phyloP scores from a whole-genome alignment of 1,284 basidiomycete genomes.

The Lentinus polychrous region DNA sequence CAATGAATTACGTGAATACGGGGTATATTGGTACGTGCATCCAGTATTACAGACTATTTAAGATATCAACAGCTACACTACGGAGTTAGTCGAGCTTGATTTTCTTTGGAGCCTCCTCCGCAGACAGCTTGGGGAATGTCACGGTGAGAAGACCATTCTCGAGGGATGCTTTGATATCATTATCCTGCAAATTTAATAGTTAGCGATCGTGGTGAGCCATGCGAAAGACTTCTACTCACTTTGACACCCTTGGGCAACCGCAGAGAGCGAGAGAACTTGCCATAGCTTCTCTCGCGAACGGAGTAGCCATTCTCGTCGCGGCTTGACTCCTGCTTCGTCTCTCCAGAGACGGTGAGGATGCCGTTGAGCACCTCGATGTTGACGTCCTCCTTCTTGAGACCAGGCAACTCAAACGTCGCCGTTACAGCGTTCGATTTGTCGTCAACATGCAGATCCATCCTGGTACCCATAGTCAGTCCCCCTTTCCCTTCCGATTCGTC shows the following conservation, averaged over 20 bases:
- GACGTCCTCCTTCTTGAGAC: slow-evolving; percentile 37
- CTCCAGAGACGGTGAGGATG: slow-evolving; percentile 36
- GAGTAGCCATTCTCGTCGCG: slow-evolving; percentile 35
- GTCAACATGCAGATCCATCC: slow-evolving; percentile 44
- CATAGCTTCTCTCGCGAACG: slow-evolving; percentile 37
- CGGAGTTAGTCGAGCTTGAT: background rate
- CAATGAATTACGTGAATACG: no score
- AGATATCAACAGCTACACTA: no score
- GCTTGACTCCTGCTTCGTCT: slow-evolving; percentile 26
- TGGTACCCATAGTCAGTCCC: no score
- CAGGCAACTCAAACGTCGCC: slow-evolving; percentile 45
- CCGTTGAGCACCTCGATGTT: slow-evolving; percentile 36
- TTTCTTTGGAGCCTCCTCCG: slow-evolving; percentile 19
- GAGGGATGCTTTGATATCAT: slow-evolving; percentile 35
- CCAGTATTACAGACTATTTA: no score
- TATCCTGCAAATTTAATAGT: slow-evolving; percentile 19
- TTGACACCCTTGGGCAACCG: slow-evolving; percentile 37
- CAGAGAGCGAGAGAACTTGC: slow-evolving; percentile 37
- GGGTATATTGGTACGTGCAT: no score
- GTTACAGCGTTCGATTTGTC: slow-evolving; percentile 33
- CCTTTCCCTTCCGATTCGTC: no score
- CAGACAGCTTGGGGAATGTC: slow-evolving; percentile 32
- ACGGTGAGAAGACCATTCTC: slow-evolving; percentile 34
- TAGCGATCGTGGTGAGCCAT: no score
- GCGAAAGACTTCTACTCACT: slow-evolving; percentile 20